A percentile compares a stretch with the other conserved stretches of the same genome.
Conservation (phyloP, 106 monocot species). For the Posidonia australis region DNA sequence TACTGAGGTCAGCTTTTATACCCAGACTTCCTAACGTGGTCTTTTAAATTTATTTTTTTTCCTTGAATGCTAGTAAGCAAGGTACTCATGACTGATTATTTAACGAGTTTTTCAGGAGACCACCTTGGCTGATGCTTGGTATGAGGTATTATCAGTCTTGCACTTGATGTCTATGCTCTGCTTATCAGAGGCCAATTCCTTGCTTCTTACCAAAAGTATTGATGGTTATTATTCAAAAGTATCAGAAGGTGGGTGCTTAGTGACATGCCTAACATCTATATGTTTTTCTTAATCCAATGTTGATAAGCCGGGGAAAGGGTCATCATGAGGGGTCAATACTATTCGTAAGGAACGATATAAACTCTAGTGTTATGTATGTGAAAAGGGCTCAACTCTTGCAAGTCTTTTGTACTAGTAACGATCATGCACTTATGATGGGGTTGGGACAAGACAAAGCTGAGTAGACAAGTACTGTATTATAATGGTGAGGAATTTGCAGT, state of each 20-base stretch:
- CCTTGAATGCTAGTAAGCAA: neutral
- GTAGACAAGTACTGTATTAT: no score
- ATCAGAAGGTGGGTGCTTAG: slow-evolving; percentile 43
- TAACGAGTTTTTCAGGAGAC: slow-evolving; percentile 43
- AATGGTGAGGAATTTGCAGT: no score
- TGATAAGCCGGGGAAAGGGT: neutral
- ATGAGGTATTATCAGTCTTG: slow-evolving; percentile 74
- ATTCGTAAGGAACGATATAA: no score
- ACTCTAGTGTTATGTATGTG: no score
- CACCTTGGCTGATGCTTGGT: slow-evolving; percentile 57
- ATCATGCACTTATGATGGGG: neutral
- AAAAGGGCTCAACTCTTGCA: no score
- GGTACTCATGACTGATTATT: neutral
- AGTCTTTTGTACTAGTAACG: no score
- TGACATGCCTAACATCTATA: neutral
- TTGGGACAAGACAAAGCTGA: neutral
- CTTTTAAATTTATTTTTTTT: neutral
- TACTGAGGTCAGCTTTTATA: slow-evolving; percentile 32
- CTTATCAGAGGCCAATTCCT: slow-evolving; percentile 55
- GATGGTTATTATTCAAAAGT: slow-evolving; percentile 43
- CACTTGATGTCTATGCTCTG: slow-evolving; percentile 78
- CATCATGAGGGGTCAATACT: no score
- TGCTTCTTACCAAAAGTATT: slow-evolving; percentile 49
- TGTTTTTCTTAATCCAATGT: neutral
- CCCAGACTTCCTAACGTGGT: neutral